phyloP scores from a whole-genome alignment of 768 basidiomycete species.

The Suillus alpinus region DNA sequence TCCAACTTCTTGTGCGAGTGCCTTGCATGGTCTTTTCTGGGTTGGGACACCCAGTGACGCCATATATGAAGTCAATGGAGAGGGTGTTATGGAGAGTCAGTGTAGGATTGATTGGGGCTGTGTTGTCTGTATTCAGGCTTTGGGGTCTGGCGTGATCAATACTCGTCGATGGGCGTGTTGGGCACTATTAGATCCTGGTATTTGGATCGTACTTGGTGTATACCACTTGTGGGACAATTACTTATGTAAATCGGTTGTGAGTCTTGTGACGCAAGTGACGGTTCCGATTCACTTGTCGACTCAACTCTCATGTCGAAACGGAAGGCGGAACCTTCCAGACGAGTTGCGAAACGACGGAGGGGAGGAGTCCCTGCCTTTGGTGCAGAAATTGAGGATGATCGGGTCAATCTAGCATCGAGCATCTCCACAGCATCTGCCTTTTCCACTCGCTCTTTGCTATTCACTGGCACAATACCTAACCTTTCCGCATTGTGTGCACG shows the following conservation, averaged over 20 bases:
- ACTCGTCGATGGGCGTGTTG: background rate
- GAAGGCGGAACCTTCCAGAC: background rate
- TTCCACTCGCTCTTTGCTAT: constrained; percentile 42
- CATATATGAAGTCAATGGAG: constrained; percentile 20
- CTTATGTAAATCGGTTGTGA: background rate
- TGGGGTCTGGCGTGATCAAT: constrained; percentile 18
- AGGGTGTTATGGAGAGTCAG: constrained; percentile 39
- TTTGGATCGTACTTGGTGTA: background rate
- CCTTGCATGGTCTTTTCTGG: constrained; percentile 6
- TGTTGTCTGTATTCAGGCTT: constrained; percentile 27
- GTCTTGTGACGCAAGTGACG: background rate
- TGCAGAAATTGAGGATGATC: constrained; percentile 45
- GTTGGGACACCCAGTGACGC: constrained; percentile 17
- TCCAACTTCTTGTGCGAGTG: constrained; percentile 18
- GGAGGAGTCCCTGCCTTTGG: constrained; percentile 31
- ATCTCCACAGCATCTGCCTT: constrained; percentile 50
- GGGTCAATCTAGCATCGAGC: constrained; percentile 32
- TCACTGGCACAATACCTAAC: constrained; percentile 34
- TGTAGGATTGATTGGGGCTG: constrained; percentile 37
- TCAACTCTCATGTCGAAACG: constrained; percentile 14
- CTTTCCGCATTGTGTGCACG: constrained; percentile 51
- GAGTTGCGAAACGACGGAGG: constrained; percentile 16
- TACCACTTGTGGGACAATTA: background rate
- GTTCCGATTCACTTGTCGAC: background rate
- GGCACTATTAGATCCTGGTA: background rate